Evolutionary conservation across 2,329 filamentous ascomycete genomes (phyloP), one percentile per base, ranked within the genome.

Genomic region (Fusarium sp.): DNA sequence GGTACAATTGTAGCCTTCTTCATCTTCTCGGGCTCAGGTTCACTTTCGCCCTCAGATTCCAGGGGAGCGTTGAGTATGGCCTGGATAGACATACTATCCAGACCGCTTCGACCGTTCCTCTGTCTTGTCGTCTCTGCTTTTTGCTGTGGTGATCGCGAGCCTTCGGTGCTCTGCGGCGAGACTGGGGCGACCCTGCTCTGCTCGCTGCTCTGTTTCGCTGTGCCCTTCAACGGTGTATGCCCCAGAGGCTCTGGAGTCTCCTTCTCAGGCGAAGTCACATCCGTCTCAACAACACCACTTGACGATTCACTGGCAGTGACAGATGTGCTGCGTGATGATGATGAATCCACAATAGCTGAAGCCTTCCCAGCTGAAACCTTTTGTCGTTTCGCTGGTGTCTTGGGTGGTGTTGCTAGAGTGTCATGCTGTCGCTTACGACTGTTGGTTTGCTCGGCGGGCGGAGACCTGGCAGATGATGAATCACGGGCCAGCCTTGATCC

Each of bases 301-400:
- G 72, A 77, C 9, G 74, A 72, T 21, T 64, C 69, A 50, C 73
- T 75, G 7, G 58, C 68, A 38, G 76, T 77, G 7, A 73, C 66
- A 7, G 82, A 85, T 60, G 79, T 82, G 20, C 73, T 79, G 31
- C 80, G 78, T 0, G 82, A 83, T 16, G 78, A 74, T 3, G 73
- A 74, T 2, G 74, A 65, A 2, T 72, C 76, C 5, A 72, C 48
- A 6, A 77, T 52, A 8, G 79, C 47, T 3, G 77, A 57, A 9
- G 78, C 55, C 3, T 79, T 72, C 18, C 73, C 72, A 20, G 72
- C 52, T 28, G 70, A 54, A 28, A 72, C 68, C 72, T 84, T 87
- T 15, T 80, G 77, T 59, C 79, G 83, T 72, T 89, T 89, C 0
- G 85, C 79, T 0, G 87, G 87, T 0, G 87, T 89, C 15, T 84